Evolutionary conservation across 2,329 filamentous ascomycete species (phyloP), one percentile per base, ranked within the genome.

Genomic region (Talaromyces piceae): DNA sequence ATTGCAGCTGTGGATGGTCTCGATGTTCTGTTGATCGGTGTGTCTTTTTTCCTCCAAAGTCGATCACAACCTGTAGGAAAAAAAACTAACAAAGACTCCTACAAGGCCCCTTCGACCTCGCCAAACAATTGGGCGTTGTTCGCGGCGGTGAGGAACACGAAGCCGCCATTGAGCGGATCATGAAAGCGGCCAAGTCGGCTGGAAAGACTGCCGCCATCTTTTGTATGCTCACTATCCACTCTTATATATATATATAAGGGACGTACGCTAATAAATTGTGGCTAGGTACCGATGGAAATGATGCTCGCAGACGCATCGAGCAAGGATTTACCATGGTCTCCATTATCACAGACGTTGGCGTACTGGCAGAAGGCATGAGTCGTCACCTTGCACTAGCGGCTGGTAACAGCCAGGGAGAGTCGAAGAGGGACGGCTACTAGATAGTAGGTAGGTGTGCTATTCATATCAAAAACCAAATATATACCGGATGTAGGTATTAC

Each of bases 271-370:
- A 18, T 12, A 18, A 18, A 22, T 3, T 12, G n/a, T 12, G 8
- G 31, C 4, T 41, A 67, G 65, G 65, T 39, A 60, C 65, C 25
- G 58, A 64, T 54, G 69, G 69, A 2, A 58, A 58, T 13, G 65
- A 71, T 50, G 67, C 69, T 5, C 60, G 58, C 9, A 54, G 50
- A 28, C 65, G 67, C 12, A 60, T 60, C 0, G 55, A 65, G 18
- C 64, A 71, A 49, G 69, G 69, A 31, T 72, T 72, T 28, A 66
- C 70, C 58, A 65, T 72, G 67, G 64, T 72, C 26, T 71, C 69
- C 2, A 56, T 71, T 12, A 65, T 60, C 16, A 71, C 69, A 6
- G 69, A 71, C 56, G 58, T 68, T 7, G 62, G 60, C 22, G 63
- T 67, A 0, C 48, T 71, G 13, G 60, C 61, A 23, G 57, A 61